Base-by-base conservation (phyloP, 2,329 filamentous ascomycete species). In the Penicillium occitanis region DNA sequence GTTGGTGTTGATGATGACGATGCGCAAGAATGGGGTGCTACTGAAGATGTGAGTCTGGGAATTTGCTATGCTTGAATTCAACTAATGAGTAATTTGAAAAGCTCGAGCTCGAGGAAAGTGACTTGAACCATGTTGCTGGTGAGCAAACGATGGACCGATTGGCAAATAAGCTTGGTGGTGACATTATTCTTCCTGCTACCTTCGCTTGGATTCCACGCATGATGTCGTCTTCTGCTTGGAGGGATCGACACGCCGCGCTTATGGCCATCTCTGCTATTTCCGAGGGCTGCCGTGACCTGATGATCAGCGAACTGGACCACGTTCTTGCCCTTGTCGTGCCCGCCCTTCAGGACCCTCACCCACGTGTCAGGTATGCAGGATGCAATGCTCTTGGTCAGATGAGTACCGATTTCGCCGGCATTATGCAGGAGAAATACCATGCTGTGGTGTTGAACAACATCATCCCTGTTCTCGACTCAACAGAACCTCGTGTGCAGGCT, bases 181-280 rank as follows among this genome's bases (percentile, higher is more conserved):
- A 91, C 73, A 89, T 91, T n/a, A 91, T 99, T 66, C 84, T 99
- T 22, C 91, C 91, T 35, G 93, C 93, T 0, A 98, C 94, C 0
- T 99, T 98, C 80, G 90, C 91, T 77, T 99, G 95, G 95, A 88
- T 99, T 46, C 95, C 95, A 10, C 87, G 93, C 69, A 99, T 99
- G 95, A 96, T 98, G 89, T 92, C 90, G 63, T 98, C 95, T 1
- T 90, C 91, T 72, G 88, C 92, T 35, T 99, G 95, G 95, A 89
- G 92, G 74, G 95, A 99, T 78, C 88, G 94, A 68, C 95, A 99
- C 78, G 95, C 95, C 37, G 95, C 95, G 57, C 86, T 99, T 62
- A 99, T 99, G 95, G 95, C 95, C 28, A 97, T 99, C 68, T 98
- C 94, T 2, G 95, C 95, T 70, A 99, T 99, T 69, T 98, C 95